Evolutionary conservation across 1,139 yeast genomes (phyloP), one percentile per base, ranked within the genome.

Genomic region (Cylindricascospora bacillispora): DNA sequence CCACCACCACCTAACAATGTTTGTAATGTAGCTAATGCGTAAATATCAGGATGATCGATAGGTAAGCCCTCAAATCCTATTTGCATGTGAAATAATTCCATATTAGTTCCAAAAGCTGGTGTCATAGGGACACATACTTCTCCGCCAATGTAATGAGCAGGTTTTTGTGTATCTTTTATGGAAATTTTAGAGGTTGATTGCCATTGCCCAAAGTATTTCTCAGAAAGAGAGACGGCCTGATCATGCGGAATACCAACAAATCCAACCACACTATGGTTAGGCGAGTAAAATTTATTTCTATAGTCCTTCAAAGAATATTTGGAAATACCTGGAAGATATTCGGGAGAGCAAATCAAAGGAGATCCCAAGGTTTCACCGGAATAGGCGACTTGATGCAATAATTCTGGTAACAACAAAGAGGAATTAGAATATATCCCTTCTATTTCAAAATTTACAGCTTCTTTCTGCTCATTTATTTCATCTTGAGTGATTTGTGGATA

Each of bases 1-100:
- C 95, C 93, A 30, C 98, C 98, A 22, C 97, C 97, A 24, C 98
- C 98, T n/a, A 89, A 62, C 18, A 89, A 63, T 37, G 89, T 85
- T 51, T 89, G 98, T 34, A 89, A 66, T 1, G 89, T 77, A 1
- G 97, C 95, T 28, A 85, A 62, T 1, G 94, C 93, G 47, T 89
- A 89, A 25, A 86, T 74, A 45, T 89, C 97, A 13, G 83, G 86
- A 49, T 80, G 76, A 32, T 74, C 69, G 26, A 86, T 74, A 1
- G 95, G 81, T 3, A 81, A 63, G 13, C 97, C 93, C 54, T 89
- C 89, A 51, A 81, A 89, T 3, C 81, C 94, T 24, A 89, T 68
- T 53, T 83, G 86, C 51, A 89, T 67, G 51, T 86, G 94, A 40
- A 78, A 79, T 39, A 86, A 71, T 42, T 82, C 92, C 9, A 93